Evolutionary conservation across 441 rosid genomes (phyloP).

Genomic region (Biscutella auriculata): DNA sequence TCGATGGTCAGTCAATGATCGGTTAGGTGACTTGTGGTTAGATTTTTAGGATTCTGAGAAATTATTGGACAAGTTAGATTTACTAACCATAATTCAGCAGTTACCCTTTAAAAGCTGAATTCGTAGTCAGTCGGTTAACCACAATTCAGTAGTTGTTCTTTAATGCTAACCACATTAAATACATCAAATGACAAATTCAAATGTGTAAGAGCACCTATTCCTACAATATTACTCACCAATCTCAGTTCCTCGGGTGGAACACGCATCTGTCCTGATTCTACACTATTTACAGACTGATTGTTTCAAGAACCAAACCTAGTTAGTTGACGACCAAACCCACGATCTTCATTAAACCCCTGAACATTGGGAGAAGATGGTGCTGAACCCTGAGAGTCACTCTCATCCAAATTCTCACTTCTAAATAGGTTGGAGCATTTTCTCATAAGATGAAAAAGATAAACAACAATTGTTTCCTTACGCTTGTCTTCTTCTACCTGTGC

Average conservation of each 20-base stretch:
- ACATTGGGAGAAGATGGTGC: constrained; percentile 80
- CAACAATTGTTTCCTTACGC: constrained; percentile 90
- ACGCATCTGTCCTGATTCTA: constrained; percentile 56
- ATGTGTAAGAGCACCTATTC: not conserved
- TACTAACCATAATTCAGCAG: too few relatives aligned
- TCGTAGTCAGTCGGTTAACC: too few relatives aligned
- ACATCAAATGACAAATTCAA: not conserved
- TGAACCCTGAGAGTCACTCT: constrained; percentile 92
- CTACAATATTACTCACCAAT: constrained; percentile 48
- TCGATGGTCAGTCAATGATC: too few relatives aligned
- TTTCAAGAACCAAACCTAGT: constrained; percentile 68
- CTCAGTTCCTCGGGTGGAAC: constrained; percentile 87
- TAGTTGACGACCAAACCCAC: constrained; percentile 64
- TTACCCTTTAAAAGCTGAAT: too few relatives aligned
- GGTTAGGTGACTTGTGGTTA: too few relatives aligned
- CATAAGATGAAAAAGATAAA: constrained; percentile 85
- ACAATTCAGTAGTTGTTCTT: too few relatives aligned
- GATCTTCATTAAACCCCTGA: constrained; percentile 42
- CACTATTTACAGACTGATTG: constrained; percentile 36
- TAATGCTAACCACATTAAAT: too few relatives aligned
- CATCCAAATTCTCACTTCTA: constrained; percentile 73
- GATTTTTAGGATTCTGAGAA: too few relatives aligned
- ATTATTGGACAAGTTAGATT: too few relatives aligned
- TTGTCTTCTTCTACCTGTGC: constrained; percentile 93
- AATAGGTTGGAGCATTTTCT: constrained; percentile 87